Conservation (phyloP, 176 grass and related monocot genomes). For the Phragmites australis region DNA sequence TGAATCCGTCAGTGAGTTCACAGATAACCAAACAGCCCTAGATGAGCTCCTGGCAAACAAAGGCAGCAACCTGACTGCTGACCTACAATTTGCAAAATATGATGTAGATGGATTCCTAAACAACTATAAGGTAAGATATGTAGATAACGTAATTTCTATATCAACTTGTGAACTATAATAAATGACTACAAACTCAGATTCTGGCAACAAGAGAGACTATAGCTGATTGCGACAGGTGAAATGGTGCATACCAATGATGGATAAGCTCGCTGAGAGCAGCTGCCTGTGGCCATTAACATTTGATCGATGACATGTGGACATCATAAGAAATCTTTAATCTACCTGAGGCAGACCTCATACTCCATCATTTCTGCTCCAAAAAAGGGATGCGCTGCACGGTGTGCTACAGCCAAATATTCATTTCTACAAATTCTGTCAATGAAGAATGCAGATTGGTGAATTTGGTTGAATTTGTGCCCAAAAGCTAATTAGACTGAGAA, state of each 20-base stretch:
- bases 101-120: slow-evolving; percentile 13
- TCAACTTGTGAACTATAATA: slow-evolving; percentile 3
- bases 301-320: slow-evolving; percentile 9
- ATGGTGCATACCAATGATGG: neutral
- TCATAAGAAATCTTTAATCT: neutral
- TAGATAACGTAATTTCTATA: neutral
- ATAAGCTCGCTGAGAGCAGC: neutral
- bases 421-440: slow-evolving; percentile 26
- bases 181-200: neutral
- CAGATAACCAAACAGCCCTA: neutral
- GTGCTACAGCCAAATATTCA: neutral
- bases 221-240: neutral
- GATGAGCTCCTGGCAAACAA: neutral
- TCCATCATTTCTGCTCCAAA: neutral
- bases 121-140: neutral
- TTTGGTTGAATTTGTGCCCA: neutral
- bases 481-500: neutral
- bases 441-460: slow-evolving; percentile 11
- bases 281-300: neutral
- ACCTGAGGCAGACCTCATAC: neutral
- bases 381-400: neutral
- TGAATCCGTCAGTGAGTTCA: neutral
- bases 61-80: neutral
- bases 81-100: neutral
- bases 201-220: slow-evolving; percentile 7